These are phyloP conservation scores for Auricularia sp. DNA, from an alignment of 768 basidiomycete species.

Conservation along the genomic window DNA sequence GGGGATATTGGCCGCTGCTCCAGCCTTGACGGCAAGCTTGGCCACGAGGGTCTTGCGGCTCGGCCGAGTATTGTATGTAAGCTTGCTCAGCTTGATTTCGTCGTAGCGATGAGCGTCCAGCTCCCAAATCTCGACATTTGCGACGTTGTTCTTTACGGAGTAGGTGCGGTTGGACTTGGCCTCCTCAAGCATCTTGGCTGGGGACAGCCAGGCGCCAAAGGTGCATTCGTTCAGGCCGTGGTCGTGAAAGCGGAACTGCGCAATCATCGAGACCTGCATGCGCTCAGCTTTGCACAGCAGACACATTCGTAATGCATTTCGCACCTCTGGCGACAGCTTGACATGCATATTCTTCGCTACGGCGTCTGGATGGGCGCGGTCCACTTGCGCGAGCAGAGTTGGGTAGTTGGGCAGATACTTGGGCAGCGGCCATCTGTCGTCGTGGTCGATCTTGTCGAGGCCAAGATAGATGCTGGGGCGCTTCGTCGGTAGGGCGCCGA, in stretches of 20 bases:
- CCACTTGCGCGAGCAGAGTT: background rate
- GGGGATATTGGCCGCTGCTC: background rate
- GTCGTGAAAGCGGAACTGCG: background rate
- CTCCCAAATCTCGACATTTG: background rate
- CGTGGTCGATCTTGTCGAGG: background rate
- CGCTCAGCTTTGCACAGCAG: background rate
- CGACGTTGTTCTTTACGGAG: background rate
- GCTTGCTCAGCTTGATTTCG: background rate
- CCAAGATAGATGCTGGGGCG: background rate
- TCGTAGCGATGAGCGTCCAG: background rate
- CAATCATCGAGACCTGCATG: background rate
- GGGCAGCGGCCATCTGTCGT: background rate
- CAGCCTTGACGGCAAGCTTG: background rate
- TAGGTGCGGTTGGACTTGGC: background rate
- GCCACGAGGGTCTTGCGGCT: background rate
- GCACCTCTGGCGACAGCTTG: conserved; percentile 22
- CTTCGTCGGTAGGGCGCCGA: background rate
- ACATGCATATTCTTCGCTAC: conserved; percentile 9
- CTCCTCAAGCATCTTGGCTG: background rate
- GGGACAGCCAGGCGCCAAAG: background rate
- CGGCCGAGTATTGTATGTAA: background rate
- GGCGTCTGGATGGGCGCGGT: background rate
- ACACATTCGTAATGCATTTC: conserved; percentile 9
- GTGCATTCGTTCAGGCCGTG: background rate
- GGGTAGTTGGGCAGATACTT: background rate